These are phyloP conservation scores for Stagonosporopsis cucurbitacearum DNA, from an alignment of 2,329 filamentous ascomycete genomes.

Conservation along the genomic window DNA sequence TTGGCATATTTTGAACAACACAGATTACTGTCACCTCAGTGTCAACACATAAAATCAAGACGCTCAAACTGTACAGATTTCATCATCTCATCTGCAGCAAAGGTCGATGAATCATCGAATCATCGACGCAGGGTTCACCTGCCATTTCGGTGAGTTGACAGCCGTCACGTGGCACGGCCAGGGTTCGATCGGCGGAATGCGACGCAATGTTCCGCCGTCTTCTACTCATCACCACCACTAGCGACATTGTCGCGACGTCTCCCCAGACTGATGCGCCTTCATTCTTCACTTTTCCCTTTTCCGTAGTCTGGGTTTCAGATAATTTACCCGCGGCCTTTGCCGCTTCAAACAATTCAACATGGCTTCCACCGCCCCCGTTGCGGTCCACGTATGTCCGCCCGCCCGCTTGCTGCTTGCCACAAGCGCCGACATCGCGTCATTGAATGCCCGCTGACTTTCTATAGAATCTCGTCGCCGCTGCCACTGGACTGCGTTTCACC, in stretches of 20 bases:
- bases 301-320: slow-evolving; percentile 25
- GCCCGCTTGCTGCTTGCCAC: too few relatives aligned
- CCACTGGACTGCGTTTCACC: slow-evolving; percentile 49
- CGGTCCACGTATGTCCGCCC: slow-evolving; percentile 55
- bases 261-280: slow-evolving; percentile 25
- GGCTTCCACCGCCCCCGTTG: slow-evolving; percentile 59
- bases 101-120: not conserved
- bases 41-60: not conserved
- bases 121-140: not conserved
- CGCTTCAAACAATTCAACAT: slow-evolving; percentile 48
- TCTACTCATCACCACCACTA: slow-evolving; percentile 30
- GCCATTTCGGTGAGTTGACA: slow-evolving; percentile 14
- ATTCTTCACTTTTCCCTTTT: slow-evolving; percentile 19
- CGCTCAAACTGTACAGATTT: not conserved
- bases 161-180: slow-evolving; percentile 21
- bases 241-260: slow-evolving; percentile 30
- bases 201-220: slow-evolving; percentile 31
- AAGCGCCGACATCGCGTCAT: slow-evolving; percentile 28
- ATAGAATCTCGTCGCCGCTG: slow-evolving; percentile 54
- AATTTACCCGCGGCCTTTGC: slow-evolving; percentile 38
- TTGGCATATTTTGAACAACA: too few relatives aligned
- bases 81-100: not conserved
- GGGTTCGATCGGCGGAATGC: slow-evolving; percentile 26
- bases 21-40: too few relatives aligned
- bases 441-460: slow-evolving; percentile 25